A percentile compares a stretch with the other conserved stretches of the same genome.
phyloP scores from a whole-genome alignment of 106 monocot species.

The Alisma plantagoaquatica region DNA sequence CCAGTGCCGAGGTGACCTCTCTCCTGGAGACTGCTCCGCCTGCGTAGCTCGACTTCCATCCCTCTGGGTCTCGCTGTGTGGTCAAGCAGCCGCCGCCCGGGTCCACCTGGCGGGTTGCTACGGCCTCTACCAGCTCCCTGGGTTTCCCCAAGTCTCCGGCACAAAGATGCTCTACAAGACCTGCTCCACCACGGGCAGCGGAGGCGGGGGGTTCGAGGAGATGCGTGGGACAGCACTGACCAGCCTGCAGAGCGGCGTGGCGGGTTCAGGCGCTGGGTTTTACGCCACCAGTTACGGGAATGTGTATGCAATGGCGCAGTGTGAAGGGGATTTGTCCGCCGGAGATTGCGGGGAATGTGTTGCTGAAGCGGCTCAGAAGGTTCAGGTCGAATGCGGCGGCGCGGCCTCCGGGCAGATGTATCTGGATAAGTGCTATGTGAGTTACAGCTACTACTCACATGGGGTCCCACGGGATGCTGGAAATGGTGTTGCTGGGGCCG shows the following conservation, averaged over 20 bases:
- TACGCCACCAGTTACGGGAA: constrained; percentile 60
- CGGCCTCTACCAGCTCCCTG: constrained; percentile 65
- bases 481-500: constrained; percentile 23
- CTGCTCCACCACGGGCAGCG: constrained; percentile 12
- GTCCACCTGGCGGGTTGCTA: constrained; percentile 89
- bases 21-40: constrained; percentile 53
- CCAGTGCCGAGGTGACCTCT: constrained; percentile 92
- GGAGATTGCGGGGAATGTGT: constrained; percentile 78
- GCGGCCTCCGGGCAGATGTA: constrained; percentile 79
- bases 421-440: constrained; percentile 91
- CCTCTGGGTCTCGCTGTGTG: constrained; percentile 56
- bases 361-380: constrained; percentile 78
- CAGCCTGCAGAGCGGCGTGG: constrained; percentile 51
- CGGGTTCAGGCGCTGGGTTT: constrained; percentile 35
- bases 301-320: constrained; percentile 93
- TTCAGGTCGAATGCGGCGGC: constrained; percentile 89
- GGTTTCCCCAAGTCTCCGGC: constrained; percentile 81
- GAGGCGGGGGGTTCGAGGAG: constrained; percentile 39
- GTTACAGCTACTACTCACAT: constrained; percentile 52
- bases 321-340: constrained; percentile 76
- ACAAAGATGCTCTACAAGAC: constrained; percentile 22
- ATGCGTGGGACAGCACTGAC: constrained; percentile 77
- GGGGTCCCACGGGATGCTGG: constrained; percentile 45
- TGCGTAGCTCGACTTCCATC: constrained; percentile 52
- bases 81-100: constrained; percentile 46